Percentiles rank a stretch among this genome's conserved stretches.
These are phyloP conservation scores for Ceratocystis ficicola DNA, from an alignment of 2,329 filamentous ascomycete species.

Conservation along the genomic window DNA sequence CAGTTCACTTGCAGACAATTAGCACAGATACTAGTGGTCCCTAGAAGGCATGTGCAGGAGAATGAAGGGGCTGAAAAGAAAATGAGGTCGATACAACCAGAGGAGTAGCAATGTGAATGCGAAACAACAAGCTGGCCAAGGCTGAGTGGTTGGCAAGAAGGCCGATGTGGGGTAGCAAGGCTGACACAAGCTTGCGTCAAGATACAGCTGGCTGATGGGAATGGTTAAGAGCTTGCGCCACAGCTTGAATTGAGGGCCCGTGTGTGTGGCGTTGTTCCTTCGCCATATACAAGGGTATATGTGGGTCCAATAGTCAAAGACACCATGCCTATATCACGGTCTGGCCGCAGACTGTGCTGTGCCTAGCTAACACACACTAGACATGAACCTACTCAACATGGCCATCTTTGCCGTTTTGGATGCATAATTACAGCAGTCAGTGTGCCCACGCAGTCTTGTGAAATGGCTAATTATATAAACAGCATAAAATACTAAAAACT, in stretches of 20 bases:
- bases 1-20: too few species aligned
- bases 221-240: slow-evolving; percentile 9
- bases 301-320: neutral
- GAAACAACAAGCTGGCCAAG: slow-evolving; percentile 3
- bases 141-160: neutral
- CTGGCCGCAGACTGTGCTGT: too few species aligned
- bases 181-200: slow-evolving; percentile 17
- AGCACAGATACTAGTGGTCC: neutral
- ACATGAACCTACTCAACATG: too few species aligned
- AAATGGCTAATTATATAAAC: neutral
- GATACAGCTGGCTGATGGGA: slow-evolving; percentile 11
- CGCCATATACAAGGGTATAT: neutral
- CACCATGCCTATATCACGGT: too few species aligned
- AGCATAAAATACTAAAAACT: neutral
- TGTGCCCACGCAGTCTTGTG: too few species aligned
- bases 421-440: too few species aligned
- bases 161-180: slow-evolving; percentile 8
- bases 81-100: neutral
- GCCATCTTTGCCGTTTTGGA: too few species aligned
- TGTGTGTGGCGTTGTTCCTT: neutral
- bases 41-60: neutral
- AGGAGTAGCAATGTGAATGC: neutral
- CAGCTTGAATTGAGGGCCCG: neutral
- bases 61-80: neutral
- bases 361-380: too few species aligned